Base-by-base conservation (phyloP, 208 protist genomes). In the Crithidia fasciculata region DNA sequence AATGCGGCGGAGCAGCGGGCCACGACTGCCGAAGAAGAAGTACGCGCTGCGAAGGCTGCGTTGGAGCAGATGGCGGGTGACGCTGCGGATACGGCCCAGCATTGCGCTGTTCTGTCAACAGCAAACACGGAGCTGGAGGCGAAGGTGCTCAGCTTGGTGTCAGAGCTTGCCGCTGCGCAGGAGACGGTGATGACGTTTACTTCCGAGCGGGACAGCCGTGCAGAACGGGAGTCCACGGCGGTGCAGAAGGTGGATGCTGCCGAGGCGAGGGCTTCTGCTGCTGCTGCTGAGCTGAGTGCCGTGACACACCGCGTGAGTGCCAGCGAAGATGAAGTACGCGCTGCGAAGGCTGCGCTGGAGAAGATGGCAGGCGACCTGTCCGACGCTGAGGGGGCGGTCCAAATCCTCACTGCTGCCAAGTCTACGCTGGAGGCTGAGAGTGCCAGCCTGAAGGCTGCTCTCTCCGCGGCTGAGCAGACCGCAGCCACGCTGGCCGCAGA, bases 341-440 rank as follows among this genome's bases (percentile, higher is more conserved):
- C 45, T 13, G 45, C 45, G 45, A 49, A 49, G 45, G 45, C 45
- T 49, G 45, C 45, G 45, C 2, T 49, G 45, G 45, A 49, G 45
- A 49, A 49, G 45, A 49, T 49, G 45, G 56, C 40, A 50, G 57
- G 47, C 59, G 69, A 66, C 16, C 59, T 58, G 45, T 5, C 55
- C 13, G 7, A 19, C n/a, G 7, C 18, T 19, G 53, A 19, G 8
- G 53, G n/a, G n/a, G 13, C 13, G 13, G 53, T 36, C 16, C 36
- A 39, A 8, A 49, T 43, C 12, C 45, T 49, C 2, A 15, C 45
- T 49, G 45, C 12, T 13, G 45, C 12, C 45, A 49, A 49, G 9
- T 2, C 45, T 2, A 15, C 7, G 9, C 45, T 49, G 45, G 45
- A 49, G 45, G 45, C 12, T 13, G 45, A 49, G 45, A 13, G 7